Evolutionary conservation across 1,284 basidiomycete species (phyloP).

Genomic region (Pterulicium gracile): DNA sequence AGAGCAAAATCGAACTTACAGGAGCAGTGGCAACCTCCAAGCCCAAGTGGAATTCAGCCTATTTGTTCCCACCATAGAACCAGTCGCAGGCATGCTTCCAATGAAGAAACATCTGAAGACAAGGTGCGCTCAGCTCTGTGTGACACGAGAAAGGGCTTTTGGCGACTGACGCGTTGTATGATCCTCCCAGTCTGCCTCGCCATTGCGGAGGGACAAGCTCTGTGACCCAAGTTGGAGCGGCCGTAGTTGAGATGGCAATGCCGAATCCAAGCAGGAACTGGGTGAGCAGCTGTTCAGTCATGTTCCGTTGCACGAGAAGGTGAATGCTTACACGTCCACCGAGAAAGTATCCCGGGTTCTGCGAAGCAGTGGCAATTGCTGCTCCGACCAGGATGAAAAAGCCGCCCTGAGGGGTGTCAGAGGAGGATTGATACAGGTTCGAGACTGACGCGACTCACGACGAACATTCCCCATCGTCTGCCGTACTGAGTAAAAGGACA

Average conservation of each 20-base stretch:
- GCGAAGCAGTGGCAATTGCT: conserved; percentile 14
- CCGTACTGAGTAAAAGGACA: conserved; percentile 12
- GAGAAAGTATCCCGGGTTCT: conserved; percentile 14
- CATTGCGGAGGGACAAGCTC: conserved; percentile 19
- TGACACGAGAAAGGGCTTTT: not conserved
- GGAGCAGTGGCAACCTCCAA: conserved; percentile 18
- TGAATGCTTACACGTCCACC: conserved; percentile 16
- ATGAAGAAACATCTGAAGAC: conserved; percentile 18
- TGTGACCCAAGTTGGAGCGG: conserved; percentile 20
- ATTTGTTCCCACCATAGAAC: conserved; percentile 18
- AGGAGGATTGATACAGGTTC: not conserved
- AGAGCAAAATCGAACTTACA: conserved; percentile 16
- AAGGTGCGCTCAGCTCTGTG: not conserved
- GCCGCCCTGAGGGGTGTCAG: conserved; percentile 14
- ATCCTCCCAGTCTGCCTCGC: conserved; percentile 17
- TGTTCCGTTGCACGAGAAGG: not conserved
- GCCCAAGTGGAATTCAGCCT: conserved; percentile 17
- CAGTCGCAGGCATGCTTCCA: conserved; percentile 18
- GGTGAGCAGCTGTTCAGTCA: not conserved
- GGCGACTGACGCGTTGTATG: conserved; percentile 16
- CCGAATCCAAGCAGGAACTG: conserved; percentile 21
- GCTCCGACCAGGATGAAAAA: conserved; percentile 18
- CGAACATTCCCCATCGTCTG: conserved; percentile 18
- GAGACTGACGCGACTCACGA: conserved; percentile 9
- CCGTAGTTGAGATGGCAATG: conserved; percentile 19